Percentiles rank a stretch among this genome's conserved stretches.
These are phyloP conservation scores for Saposhnikovia divaricata DNA, from an alignment of 129 eudicot genomes.

Conservation along the genomic window DNA sequence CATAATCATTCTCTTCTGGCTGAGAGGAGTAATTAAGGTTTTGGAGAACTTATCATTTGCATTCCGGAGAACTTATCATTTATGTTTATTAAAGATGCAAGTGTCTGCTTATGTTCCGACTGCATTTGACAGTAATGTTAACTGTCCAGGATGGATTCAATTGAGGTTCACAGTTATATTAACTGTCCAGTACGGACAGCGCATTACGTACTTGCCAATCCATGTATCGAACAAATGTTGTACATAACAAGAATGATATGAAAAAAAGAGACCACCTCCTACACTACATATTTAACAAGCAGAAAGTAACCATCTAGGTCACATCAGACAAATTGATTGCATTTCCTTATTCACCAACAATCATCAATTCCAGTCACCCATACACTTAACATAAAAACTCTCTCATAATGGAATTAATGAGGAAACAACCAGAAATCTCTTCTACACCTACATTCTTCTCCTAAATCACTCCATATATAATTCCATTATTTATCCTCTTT, in stretches of 20 bases:
- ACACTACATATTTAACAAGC: background rate
- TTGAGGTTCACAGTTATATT: background rate
- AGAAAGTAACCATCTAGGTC: background rate
- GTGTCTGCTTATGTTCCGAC: background rate
- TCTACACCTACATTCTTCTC: background rate
- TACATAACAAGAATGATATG: background rate
- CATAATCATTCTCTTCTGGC: background rate
- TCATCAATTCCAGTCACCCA: background rate
- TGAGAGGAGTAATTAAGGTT: background rate
- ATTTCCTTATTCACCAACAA: background rate
- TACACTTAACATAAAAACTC: background rate
- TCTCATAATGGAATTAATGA: background rate
- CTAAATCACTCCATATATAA: background rate
- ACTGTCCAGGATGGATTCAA: background rate
- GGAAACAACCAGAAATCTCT: background rate
- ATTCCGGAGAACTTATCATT: background rate
- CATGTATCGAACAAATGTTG: background rate
- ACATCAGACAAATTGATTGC: background rate
- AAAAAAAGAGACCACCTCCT: background rate
- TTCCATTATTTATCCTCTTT: background rate
- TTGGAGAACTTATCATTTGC: background rate
- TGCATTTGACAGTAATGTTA: background rate
- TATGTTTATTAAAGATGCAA: background rate
- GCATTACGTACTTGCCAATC: background rate
- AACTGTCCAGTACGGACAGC: background rate